A percentile compares a stretch with the other conserved stretches of the same genome.
Evolutionary conservation across 345 rosid species (phyloP).

Genomic region (Pistacia atlantica): DNA sequence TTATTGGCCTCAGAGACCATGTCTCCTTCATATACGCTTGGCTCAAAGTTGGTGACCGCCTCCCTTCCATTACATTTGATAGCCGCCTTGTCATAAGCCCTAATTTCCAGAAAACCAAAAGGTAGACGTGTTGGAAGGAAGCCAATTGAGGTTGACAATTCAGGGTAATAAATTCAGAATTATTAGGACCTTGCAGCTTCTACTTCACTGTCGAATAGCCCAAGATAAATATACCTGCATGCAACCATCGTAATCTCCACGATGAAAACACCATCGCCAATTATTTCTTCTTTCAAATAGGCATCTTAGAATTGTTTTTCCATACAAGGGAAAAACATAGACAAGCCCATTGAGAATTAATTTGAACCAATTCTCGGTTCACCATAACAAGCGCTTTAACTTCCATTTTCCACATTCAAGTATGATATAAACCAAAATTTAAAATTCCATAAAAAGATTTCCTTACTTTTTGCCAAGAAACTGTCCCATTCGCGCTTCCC

Average conservation of each 20-base stretch:
- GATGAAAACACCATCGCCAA: constrained; percentile 54
- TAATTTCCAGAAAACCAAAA: constrained; percentile 64
- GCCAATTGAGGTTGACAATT: constrained; percentile 46
- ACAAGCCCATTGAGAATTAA: constrained; percentile 21
- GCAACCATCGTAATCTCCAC: constrained; percentile 78
- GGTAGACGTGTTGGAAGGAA: constrained; percentile 54
- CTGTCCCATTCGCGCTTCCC: constrained; percentile 99
- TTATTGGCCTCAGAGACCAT: constrained; percentile 44
- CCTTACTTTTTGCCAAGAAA: constrained; percentile 97
- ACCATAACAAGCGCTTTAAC: constrained; percentile 24
- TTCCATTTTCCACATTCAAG: constrained; percentile 13
- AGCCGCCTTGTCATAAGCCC: constrained; percentile 99
- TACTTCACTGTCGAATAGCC: constrained; percentile 96
- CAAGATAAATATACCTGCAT: constrained; percentile 99
- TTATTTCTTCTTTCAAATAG: constrained; percentile 44
- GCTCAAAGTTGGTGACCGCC: constrained; percentile 92
- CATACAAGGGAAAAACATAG: constrained; percentile 22
- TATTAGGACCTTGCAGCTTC: constrained; percentile 98
- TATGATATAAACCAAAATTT: constrained; percentile 8
- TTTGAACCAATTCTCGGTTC: constrained; percentile 30
- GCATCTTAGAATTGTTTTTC: constrained; percentile 38
- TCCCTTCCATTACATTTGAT: constrained; percentile 85
- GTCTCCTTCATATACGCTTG: constrained; percentile 69
- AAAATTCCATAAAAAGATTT: constrained; percentile 21
- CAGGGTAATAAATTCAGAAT: constrained; percentile 53